Base-by-base conservation (phyloP, 148 eudicot genomes). In the Heliosperma pusillum region DNA sequence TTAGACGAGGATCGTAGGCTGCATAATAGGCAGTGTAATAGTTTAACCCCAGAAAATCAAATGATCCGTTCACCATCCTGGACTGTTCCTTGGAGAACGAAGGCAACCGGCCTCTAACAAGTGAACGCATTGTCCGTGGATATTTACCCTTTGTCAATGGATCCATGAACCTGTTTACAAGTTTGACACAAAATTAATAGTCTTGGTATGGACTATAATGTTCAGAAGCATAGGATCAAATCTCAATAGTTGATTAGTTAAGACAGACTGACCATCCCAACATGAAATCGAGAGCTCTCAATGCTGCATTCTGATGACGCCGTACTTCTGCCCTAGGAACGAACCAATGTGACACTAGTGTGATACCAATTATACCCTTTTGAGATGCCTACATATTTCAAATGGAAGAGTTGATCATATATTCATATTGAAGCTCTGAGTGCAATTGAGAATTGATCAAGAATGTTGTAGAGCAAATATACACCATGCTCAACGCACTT, bases 11-110 rank as follows among this genome's bases (percentile, higher is more conserved):
- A 70, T 77, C 74, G 67, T 80, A 53, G 10, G 77, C 74, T 47
- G 86, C 92, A 77, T 87, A 88, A 61, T 76, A 79, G 40, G 87
- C 81, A 1, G 89, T 82, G 75, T 89, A 89, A 77, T 88, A 87
- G 76, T 91, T 88, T 60, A 91, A 42, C 25, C 96, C 89, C 29
- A 88, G 62, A 74, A 84, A 91, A 84, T 91, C 96, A 29, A 69
- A 82, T 4, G 92, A 91, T 26, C 76, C 82, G 22, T 64, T 75
- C 5, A 80, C 60, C 79, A 80, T 70, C 19, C 24, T n/a, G 36
- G 79, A 75, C 69, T 82, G 52, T 22, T 42, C 79, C 6, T 3
- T 16, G 47, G 85, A 70, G n/a, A 74, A 82, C 65, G 72, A 71
- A 10, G 77, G 85, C 33, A 82, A 66, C 17, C 79, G 81, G 3